Evolutionary conservation across 2,329 filamentous ascomycete genomes (phyloP).

Genomic region (Plectosphaerella plurivora): DNA sequence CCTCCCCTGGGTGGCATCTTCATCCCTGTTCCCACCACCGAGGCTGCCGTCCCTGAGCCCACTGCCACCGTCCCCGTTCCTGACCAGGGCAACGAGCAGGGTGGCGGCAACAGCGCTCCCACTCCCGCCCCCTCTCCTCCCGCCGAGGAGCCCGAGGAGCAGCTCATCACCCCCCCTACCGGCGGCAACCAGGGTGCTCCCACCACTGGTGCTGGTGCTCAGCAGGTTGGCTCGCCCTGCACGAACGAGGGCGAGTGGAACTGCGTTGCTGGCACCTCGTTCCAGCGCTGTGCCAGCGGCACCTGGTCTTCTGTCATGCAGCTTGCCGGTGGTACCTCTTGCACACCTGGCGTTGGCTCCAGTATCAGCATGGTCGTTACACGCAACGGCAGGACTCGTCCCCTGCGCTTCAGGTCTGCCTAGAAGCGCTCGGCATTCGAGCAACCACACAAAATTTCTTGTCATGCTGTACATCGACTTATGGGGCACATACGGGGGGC

Average conservation of each 20-base stretch:
- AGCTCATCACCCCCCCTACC: not conserved
- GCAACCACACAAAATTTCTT: too few species aligned
- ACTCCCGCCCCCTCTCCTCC: conserved; percentile 12
- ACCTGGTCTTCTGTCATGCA: conserved; percentile 38
- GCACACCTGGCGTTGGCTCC: conserved; percentile 34
- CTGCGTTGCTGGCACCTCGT: conserved; percentile 44
- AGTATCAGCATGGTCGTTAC: conserved; percentile 29
- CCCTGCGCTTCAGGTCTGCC: conserved; percentile 14
- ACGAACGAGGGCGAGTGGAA: conserved; percentile 46
- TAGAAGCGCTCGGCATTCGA: not conserved
- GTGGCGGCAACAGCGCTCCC: not conserved
- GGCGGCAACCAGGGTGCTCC: not conserved
- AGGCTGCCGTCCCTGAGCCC: conserved; percentile 6
- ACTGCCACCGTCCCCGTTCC: not conserved
- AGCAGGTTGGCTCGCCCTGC: conserved; percentile 40
- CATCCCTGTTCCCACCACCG: conserved; percentile 22
- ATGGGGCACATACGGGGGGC: not conserved
- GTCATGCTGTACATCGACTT: too few species aligned
- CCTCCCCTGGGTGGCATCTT: conserved; percentile 34
- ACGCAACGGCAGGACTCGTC: conserved; percentile 19
- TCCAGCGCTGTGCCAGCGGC: conserved; percentile 52
- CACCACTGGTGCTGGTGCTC: conserved; percentile 18
- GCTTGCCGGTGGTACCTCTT: conserved; percentile 42
- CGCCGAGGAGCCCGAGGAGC: conserved; percentile 2
- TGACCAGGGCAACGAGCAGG: conserved; percentile 3